Evolutionary conservation across 2,329 filamentous ascomycete species (phyloP).

Genomic region (Phialophora macrospora): DNA sequence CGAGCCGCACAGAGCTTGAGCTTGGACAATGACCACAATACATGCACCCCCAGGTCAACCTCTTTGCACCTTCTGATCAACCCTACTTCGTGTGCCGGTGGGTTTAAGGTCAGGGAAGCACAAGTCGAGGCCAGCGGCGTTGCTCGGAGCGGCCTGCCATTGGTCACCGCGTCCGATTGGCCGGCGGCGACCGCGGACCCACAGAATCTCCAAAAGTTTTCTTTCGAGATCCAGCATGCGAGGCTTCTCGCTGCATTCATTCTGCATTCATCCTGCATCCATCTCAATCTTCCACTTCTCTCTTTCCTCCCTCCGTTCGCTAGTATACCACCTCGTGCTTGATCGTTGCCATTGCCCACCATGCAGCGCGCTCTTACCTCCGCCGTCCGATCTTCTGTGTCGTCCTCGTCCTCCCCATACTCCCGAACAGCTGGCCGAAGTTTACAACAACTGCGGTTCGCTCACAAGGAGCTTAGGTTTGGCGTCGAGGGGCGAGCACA

Average conservation of each 20-base stretch:
- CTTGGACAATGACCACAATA: neutral
- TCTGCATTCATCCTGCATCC: conserved; percentile 42
- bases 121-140: neutral
- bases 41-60: neutral
- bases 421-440: conserved; percentile 64
- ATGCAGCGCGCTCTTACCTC: conserved; percentile 97
- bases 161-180: neutral
- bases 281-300: conserved; percentile 41
- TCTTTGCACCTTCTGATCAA: neutral
- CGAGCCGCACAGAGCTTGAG: neutral
- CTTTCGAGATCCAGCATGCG: conserved; percentile 35
- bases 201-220: conserved; percentile 39
- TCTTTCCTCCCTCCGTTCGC: conserved; percentile 25
- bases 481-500: conserved; percentile 90
- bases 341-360: conserved; percentile 50
- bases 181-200: neutral
- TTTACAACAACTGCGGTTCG: conserved; percentile 90
- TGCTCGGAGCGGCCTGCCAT: neutral
- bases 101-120: neutral
- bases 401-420: conserved; percentile 64
- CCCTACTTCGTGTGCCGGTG: neutral
- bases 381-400: conserved; percentile 76
- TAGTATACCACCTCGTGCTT: conserved; percentile 40
- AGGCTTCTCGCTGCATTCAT: conserved; percentile 40
- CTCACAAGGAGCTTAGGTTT: conserved; percentile 91